Conservation (phyloP, 2,329 filamentous ascomycete genomes). For the Penicillium sp. region DNA sequence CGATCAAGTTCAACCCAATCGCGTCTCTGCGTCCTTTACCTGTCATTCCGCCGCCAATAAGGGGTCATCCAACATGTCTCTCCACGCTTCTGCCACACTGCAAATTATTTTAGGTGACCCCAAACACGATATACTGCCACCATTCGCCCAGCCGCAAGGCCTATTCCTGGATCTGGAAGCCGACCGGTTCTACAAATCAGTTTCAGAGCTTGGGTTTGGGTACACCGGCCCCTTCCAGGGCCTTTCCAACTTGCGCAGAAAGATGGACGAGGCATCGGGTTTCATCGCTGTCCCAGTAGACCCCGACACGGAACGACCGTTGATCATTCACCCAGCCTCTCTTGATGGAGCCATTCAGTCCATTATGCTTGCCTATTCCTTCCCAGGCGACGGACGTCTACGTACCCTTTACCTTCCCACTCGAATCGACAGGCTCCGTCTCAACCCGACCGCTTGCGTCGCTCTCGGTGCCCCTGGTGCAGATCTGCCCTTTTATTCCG, state of each 20-base stretch:
- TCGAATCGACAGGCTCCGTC: constrained; percentile 15
- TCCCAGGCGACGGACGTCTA: constrained; percentile 20
- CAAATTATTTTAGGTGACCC: constrained; percentile 10
- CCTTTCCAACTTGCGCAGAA: constrained; percentile 15
- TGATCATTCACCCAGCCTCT: constrained; percentile 17
- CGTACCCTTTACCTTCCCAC: constrained; percentile 23
- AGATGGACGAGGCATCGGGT: constrained; percentile 21
- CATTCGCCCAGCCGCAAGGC: background rate
- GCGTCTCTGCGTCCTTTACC: constrained; percentile 12
- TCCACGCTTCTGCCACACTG: constrained; percentile 16
- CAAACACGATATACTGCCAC: constrained; percentile 9
- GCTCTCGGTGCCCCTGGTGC: constrained; percentile 5
- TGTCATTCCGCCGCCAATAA: constrained; percentile 21
- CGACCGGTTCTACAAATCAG: constrained; percentile 26
- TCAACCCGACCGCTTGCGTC: constrained; percentile 14
- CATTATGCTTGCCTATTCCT: constrained; percentile 22
- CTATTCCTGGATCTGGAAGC: constrained; percentile 17
- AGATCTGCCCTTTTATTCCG: constrained; percentile 18
- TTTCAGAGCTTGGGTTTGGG: constrained; percentile 25
- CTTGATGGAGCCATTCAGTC: constrained; percentile 22
- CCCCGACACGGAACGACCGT: background rate
- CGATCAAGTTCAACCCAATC: background rate
- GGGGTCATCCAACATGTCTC: constrained; percentile 13
- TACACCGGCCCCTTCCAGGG: constrained; percentile 26
- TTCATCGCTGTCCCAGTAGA: constrained; percentile 13